phyloP scores from a whole-genome alignment of 768 basidiomycete genomes.

The Phanerochaete carnosa region DNA sequence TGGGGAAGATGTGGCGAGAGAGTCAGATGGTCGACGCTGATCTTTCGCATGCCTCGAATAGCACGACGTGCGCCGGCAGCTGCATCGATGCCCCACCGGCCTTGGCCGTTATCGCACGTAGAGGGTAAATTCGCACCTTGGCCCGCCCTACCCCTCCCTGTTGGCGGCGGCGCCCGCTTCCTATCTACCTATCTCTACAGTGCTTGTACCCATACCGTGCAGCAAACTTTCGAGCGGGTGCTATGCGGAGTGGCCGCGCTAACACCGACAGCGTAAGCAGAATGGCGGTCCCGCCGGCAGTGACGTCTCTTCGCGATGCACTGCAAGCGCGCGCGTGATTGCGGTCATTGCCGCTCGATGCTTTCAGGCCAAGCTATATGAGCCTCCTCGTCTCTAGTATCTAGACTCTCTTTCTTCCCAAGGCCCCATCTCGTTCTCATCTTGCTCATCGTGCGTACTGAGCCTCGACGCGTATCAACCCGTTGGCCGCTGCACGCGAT shows the following conservation, averaged over 20 bases:
- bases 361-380: neutral
- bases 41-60: neutral
- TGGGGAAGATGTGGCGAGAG: neutral
- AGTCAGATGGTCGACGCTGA: neutral
- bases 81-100: neutral
- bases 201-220: neutral
- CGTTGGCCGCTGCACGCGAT: conserved; percentile 2
- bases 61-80: neutral
- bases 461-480: neutral
- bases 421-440: neutral
- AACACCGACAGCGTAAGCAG: neutral
- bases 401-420: neutral
- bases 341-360: neutral
- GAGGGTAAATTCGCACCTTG: conserved; percentile 4
- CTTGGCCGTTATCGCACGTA: neutral
- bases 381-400: neutral
- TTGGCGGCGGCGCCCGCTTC: neutral
- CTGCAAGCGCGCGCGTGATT: neutral
- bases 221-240: neutral
- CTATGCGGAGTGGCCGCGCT: conserved; percentile 8
- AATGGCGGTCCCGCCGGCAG: neutral
- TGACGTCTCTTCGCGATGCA: neutral
- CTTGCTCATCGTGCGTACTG: neutral
- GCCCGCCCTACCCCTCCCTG: neutral
- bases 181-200: neutral